phyloP scores from a whole-genome alignment of 805 yeast species.

The Yarrowia sp. region DNA sequence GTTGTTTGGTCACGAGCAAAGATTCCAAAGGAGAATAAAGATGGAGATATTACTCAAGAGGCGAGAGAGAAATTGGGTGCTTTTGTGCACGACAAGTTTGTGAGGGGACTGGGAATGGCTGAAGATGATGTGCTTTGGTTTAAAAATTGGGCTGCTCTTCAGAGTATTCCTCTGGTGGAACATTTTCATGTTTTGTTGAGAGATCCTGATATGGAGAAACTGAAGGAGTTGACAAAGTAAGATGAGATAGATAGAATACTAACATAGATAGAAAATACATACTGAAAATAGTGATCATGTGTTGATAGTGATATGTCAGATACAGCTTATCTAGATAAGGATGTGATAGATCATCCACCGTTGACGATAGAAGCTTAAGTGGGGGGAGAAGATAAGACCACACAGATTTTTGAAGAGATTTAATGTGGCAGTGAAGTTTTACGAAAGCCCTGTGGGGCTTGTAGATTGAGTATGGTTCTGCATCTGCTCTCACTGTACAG shows the following conservation, averaged over 20 bases:
- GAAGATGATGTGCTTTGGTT: conserved; percentile 51
- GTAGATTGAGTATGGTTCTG: no score
- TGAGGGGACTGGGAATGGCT: conserved; percentile 41
- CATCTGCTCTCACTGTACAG: no score
- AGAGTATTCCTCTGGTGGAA: conserved; percentile 54
- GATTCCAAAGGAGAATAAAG: conserved; percentile 44
- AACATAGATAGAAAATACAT: neutral
- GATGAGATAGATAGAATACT: neutral
- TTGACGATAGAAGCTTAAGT: no score
- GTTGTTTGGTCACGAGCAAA: conserved; percentile 56
- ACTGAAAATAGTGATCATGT: no score
- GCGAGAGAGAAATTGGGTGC: conserved; percentile 42
- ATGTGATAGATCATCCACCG: no score
- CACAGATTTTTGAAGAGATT: no score
- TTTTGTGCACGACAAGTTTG: conserved; percentile 46
- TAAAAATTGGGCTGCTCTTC: conserved; percentile 55
- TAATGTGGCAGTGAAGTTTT: no score
- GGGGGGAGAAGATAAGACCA: no score
- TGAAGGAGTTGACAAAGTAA: neutral
- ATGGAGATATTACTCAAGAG: conserved; percentile 46
- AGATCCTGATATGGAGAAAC: neutral
- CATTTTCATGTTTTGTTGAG: conserved; percentile 52
- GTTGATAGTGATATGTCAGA: no score
- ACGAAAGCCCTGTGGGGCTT: no score
- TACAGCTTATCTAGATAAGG: no score